Conservation (phyloP, 2,329 filamentous ascomycete species). For the Metarhizium humberi region DNA sequence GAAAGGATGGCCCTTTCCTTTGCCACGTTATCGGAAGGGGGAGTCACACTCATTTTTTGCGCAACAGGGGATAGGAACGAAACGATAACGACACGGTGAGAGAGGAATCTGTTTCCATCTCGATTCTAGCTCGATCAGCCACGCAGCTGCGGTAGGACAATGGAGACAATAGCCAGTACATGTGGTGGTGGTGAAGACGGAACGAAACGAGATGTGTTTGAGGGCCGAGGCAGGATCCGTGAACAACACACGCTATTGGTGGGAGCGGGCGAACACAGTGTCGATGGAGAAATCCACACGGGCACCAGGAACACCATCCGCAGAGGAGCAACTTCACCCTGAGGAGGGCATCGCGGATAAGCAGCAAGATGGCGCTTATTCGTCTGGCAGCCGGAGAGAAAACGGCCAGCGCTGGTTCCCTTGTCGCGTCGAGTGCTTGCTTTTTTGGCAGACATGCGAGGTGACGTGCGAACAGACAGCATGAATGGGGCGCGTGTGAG, state of each 20-base stretch:
- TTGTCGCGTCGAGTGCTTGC: too few species aligned
- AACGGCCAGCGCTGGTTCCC: too few species aligned
- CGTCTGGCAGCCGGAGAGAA: too few species aligned
- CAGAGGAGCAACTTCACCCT: too few species aligned
- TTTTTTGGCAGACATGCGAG: too few species aligned
- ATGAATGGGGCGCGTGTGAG: too few species aligned
- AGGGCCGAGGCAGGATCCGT: background rate
- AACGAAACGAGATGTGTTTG: slow-evolving; percentile 7
- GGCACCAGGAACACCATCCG: background rate
- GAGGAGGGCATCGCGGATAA: too few species aligned
- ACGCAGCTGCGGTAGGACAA: background rate
- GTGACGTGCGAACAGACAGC: too few species aligned
- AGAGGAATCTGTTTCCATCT: background rate
- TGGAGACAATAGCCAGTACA: background rate
- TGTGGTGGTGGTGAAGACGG: background rate
- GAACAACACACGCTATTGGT: background rate
- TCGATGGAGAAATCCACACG: background rate
- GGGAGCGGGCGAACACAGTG: background rate
- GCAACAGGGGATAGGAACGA: background rate
- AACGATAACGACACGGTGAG: background rate
- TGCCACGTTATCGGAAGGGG: background rate
- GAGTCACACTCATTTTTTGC: too few species aligned
- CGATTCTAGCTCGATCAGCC: background rate
- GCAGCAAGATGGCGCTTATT: too few species aligned
- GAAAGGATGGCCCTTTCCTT: background rate